Percentiles rank a stretch among this genome's conserved stretches.
These are phyloP conservation scores for Pseudozyma flocculosa DNA, from an alignment of 1,284 basidiomycete genomes.

Conservation along the genomic window DNA sequence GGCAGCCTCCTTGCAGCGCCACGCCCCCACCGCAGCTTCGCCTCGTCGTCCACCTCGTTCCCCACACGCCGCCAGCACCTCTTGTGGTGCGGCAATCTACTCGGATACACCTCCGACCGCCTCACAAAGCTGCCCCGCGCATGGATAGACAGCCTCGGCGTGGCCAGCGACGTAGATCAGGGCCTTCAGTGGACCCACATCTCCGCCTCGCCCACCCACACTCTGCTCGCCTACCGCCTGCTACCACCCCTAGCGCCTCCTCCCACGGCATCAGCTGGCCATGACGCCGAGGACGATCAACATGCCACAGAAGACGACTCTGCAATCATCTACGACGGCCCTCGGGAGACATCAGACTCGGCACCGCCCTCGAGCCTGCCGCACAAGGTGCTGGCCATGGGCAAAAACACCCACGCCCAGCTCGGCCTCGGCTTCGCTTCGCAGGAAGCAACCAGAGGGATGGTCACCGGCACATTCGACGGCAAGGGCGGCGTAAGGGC, in stretches of 20 bases:
- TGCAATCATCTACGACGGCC: too few species aligned
- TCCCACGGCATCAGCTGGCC: too few species aligned
- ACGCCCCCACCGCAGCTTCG: too few species aligned
- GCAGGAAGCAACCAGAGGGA: conserved; percentile 31
- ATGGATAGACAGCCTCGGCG: conserved; percentile 17
- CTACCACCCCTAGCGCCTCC: not conserved
- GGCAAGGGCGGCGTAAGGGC: conserved; percentile 5
- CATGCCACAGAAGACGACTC: too few species aligned
- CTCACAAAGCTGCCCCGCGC: conserved; percentile 9
- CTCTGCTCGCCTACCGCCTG: conserved; percentile 11
- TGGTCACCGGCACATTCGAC: conserved; percentile 10
- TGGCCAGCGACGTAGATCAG: conserved; percentile 11
- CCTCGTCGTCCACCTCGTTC: too few species aligned
- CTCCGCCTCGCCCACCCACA: not conserved
- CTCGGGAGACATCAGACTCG: too few species aligned
- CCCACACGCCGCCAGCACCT: conserved; percentile 8
- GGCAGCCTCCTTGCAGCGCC: too few species aligned
- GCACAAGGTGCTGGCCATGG: conserved; percentile 19
- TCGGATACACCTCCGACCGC: conserved; percentile 10
- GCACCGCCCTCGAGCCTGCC: not conserved
- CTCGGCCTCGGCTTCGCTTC: conserved; percentile 21
- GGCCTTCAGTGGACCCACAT: conserved; percentile 2
- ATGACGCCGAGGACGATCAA: too few species aligned
- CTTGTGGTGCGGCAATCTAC: conserved; percentile 12
- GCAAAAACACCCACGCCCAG: conserved; percentile 26